Evolutionary conservation across 805 yeast genomes (phyloP).

Genomic region (Teunomyces panamensis): DNA sequence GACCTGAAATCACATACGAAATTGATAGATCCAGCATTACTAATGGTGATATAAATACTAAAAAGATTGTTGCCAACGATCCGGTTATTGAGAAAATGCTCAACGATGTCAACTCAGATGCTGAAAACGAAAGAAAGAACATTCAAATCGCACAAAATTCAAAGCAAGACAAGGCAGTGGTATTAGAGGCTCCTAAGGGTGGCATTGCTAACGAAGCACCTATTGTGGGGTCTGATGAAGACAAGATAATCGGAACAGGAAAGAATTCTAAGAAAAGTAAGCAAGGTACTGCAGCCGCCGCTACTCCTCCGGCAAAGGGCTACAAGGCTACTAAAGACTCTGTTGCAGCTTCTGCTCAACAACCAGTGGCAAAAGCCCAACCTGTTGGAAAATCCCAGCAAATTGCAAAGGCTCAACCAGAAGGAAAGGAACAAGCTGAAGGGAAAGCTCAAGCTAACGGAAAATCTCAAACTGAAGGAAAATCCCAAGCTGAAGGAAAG

Average conservation of each 20-base stretch:
- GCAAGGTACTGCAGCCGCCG: background rate
- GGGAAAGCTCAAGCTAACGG: no score
- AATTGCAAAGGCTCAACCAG: background rate
- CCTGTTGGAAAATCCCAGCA: no score
- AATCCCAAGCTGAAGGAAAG: no score
- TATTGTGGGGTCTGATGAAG: conserved; percentile 41
- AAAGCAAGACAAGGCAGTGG: conserved; percentile 21
- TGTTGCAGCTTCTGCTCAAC: background rate
- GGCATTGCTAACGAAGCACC: conserved; percentile 47
- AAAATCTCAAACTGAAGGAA: no score
- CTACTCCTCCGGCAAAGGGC: conserved; percentile 6
- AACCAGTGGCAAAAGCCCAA: background rate
- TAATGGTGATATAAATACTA: background rate
- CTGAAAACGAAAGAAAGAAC: conserved; percentile 33
- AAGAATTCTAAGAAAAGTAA: conserved; percentile 8
- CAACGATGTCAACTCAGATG: conserved; percentile 25
- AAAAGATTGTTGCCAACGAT: conserved; percentile 1
- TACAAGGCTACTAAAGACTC: conserved; percentile 11
- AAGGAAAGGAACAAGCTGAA: background rate
- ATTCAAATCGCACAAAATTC: conserved; percentile 36
- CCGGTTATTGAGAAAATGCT: conserved; percentile 25
- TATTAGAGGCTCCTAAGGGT: conserved; percentile 42
- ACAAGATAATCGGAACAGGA: conserved; percentile 20
- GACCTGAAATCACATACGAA: conserved; percentile 28
- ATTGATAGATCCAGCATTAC: conserved; percentile 4